Base-by-base conservation (phyloP, 2,329 filamentous ascomycete genomes). In the Huntiella moniliformis region DNA sequence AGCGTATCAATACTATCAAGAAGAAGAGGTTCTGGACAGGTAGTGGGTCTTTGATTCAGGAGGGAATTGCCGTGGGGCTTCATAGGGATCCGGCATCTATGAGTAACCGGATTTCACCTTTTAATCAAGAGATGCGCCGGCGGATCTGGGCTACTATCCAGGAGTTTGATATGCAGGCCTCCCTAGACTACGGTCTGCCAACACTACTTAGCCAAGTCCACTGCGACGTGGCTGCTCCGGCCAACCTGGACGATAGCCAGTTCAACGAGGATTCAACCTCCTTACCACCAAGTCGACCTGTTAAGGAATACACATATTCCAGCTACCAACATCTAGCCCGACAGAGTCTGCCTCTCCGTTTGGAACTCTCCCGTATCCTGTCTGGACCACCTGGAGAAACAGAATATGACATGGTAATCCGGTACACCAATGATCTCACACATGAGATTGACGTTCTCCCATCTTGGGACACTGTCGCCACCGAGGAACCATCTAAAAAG, bases 11-110 rank as follows among this genome's bases (percentile, higher is more conserved):
- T 57, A 71, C 68, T 2, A 67, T 77, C 52, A 74, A 76, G 62
- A 77, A 77, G 65, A 77, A 77, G 64, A 64, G 71, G 10, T 76
- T 73, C 57, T 77, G 73, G 73, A 73, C 70, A 12, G 64, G 66
- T 35, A 64, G 73, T 1, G 71, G 73, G 0, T 63, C 67, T 4
- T 61, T 77, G 47, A 66, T 74, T 11, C 70, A 72, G 41, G 69
- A 76, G 44, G 71, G 68, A 46, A 68, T 77, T 48, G 67, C 68
- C 2, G 67, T 76, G 28, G 73, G 72, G 12, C 61, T 77, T 40
- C 73, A 77, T 53, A 68, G 70, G 13, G 73, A 77, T 54, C 71
- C 72, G 3, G 68, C 68, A 53, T 64, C 68, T 48, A 69, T 74
- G 60, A 63, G 61, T 13, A 64, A 66, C 46, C 68, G 68, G 51